Percentiles rank a stretch among this genome's conserved stretches.
These are phyloP conservation scores for Candida bentonensis DNA, from an alignment of 805 yeast species.

Conservation along the genomic window DNA sequence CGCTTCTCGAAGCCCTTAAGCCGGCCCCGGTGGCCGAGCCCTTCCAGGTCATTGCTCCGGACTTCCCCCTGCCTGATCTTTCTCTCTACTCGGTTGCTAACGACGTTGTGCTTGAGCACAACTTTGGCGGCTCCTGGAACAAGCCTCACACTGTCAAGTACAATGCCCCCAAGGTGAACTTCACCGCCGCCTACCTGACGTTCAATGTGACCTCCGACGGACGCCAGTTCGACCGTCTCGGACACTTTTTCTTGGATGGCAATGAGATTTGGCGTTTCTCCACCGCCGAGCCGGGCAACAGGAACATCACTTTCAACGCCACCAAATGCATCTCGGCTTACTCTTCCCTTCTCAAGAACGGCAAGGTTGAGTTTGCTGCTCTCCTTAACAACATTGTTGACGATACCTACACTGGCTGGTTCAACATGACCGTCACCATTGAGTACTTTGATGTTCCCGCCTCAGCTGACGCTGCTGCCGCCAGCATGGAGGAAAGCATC, in stretches of 20 bases:
- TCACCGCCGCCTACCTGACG: slow-evolving; percentile 24
- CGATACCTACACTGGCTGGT: slow-evolving; percentile 43
- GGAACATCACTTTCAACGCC: slow-evolving; percentile 34
- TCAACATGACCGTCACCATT: slow-evolving; percentile 39
- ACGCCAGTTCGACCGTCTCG: slow-evolving; percentile 25
- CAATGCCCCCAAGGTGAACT: slow-evolving; percentile 19
- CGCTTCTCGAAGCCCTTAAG: too few relatives aligned
- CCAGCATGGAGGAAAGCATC: not conserved
- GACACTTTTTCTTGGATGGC: slow-evolving; percentile 27
- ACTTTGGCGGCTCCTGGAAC: slow-evolving; percentile 23
- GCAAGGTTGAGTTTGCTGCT: slow-evolving; percentile 5
- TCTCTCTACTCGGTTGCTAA: slow-evolving; percentile 5
- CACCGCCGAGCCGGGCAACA: slow-evolving; percentile 64
- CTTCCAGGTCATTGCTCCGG: not conserved
- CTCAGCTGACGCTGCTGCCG: not conserved
- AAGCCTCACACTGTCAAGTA: slow-evolving; percentile 19
- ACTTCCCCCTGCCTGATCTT: not conserved
- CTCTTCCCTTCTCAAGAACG: slow-evolving; percentile 31
- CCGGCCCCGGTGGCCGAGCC: too few relatives aligned
- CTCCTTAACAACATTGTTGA: slow-evolving; percentile 46
- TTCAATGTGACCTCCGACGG: slow-evolving; percentile 23
- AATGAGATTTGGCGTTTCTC: slow-evolving; percentile 72
- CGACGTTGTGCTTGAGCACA: slow-evolving; percentile 11
- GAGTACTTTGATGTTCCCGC: slow-evolving; percentile 30
- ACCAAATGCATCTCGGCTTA: slow-evolving; percentile 57